Conservation (phyloP, 1,284 basidiomycete genomes). For the Tilletia indica region DNA sequence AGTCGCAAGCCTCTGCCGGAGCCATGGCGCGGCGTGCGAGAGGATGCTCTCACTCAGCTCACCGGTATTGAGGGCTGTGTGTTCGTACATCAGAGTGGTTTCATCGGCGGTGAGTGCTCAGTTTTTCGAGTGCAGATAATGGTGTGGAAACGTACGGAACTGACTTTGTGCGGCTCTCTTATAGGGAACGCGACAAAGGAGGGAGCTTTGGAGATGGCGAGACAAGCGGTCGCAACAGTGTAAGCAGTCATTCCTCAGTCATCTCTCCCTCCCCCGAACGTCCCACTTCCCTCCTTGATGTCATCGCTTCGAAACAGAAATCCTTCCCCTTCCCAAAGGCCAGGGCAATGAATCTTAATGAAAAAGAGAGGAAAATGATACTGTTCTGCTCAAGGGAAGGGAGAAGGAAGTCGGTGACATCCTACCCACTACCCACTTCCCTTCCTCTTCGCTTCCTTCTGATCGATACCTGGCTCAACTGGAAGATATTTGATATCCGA, state of each 20-base stretch:
- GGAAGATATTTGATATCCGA: no score
- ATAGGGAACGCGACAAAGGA: conserved; percentile 82
- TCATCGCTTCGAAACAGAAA: neutral
- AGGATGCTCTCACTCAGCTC: conserved; percentile 72
- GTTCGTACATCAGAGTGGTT: conserved; percentile 92
- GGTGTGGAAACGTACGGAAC: neutral
- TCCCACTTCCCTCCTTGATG: no score
- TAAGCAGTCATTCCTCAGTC: neutral
- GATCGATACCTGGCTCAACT: no score
- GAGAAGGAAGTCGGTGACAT: neutral
- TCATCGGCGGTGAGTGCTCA: conserved; percentile 77
- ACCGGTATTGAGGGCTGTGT: conserved; percentile 77
- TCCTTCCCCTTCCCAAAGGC: conserved; percentile 1
- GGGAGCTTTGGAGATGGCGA: conserved; percentile 79
- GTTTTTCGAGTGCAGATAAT: neutral
- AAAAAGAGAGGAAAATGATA: neutral
- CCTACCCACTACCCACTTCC: neutral
- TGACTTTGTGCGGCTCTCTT: conserved; percentile 46
- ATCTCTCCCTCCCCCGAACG: no score
- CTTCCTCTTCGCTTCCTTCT: neutral
- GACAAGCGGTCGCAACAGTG: conserved; percentile 60
- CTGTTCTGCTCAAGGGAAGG: neutral
- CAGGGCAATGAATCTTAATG: neutral
- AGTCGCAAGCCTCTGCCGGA: conserved; percentile 90
- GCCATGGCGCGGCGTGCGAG: conserved; percentile 84